Base-by-base conservation (phyloP, 2,329 filamentous ascomycete species). In the Venturiaceae sp. region DNA sequence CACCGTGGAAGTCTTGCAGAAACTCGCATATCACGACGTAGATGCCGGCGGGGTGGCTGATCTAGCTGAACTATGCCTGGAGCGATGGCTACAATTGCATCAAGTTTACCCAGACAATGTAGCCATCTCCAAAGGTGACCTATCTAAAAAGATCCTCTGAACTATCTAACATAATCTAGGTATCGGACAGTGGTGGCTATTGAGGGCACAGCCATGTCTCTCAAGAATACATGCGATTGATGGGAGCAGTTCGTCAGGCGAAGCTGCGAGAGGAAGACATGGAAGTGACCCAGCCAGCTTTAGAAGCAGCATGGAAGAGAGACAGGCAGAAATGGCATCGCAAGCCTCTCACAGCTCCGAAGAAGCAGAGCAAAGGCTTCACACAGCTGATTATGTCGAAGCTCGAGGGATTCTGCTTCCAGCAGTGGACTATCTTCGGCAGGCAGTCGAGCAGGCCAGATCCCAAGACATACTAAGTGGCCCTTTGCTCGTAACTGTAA, bases 121-220 rank as follows among this genome's bases (percentile, higher is more conserved):
- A 16, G 70, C 72, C 1, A 69, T 74, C 3, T 68, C 80, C 39
- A 68, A 66, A 63, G 71, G 77, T 78, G 66, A 63, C 16, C 28
- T 6, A 30, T 21, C n/a, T 33, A 36, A 33, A 1, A 21, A 16
- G 33, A n/a, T 37, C 14, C 16, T 2, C 9, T 11, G 6, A 26
- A 16, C 13, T 5, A 34, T 21, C 34, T 56, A n/a, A 56, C 1
- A 19, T 28, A 26, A 5, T n/a, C 46, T 63, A 77, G 79, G 78
- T 3, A 68, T 81, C 21, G 79, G 78, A 19, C 69, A 73, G 28
- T 75, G 75, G 47, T 82, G 80, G 79, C 70, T 81, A 1, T 70
- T 73, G 46, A 75, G 75, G 64, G 74, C 79, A n/a, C 79, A 81
- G 62, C 73, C 71, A 59, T 71, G 70, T 34, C 68, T 82, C 23